Evolutionary conservation across 2,329 filamentous ascomycete species (phyloP), one percentile per base, ranked within the genome.

Genomic region (Penicillium hordei): DNA sequence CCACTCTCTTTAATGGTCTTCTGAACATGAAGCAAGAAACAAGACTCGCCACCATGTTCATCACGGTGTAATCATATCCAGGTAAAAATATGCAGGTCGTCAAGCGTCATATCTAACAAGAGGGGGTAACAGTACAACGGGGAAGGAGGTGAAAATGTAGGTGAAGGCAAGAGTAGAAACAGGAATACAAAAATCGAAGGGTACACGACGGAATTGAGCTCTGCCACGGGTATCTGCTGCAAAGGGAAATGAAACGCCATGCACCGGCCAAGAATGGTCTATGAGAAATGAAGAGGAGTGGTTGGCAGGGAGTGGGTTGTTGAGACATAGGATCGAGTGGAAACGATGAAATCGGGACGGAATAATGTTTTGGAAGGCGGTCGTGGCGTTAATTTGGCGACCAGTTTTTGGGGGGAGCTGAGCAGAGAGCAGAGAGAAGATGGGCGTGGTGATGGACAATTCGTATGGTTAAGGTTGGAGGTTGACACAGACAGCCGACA

Each of bases 171-270:
- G n/a, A 34, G 40, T 43, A 33, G 31, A 45, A 39, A 49, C 29
- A 49, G 6, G 17, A 49, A 51, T 55, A 42, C 33, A 49, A 58
- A 46, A 48, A 33, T 21, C 25, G 19, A 49, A 48, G 33, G 43
- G n/a, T 29, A 52, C 48, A 53, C 10, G 34, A 43, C 51, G 51
- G 33, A 40, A 57, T 48, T 55, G 56, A 60, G 45, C 36, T 55
- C 55, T 64, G 53, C 49, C 61, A 57, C 46, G 62, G 64, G 65
- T 66, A 66, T 66, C 58, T 64, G 64, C 55, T 39, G 34, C 49
- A 46, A 57, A 53, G 56, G 39, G 53, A 62, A 55, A 59, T 51
- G 57, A 51, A 66, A 67, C 64, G 65, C 64, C 62, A 58, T 58
- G 50, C 57, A 62, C 54, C 60, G 34, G 49, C 40, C 44, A 57